These are phyloP conservation scores for Torrubiella hemipterigena DNA, from an alignment of 2,329 filamentous ascomycete genomes.

Conservation along the genomic window DNA sequence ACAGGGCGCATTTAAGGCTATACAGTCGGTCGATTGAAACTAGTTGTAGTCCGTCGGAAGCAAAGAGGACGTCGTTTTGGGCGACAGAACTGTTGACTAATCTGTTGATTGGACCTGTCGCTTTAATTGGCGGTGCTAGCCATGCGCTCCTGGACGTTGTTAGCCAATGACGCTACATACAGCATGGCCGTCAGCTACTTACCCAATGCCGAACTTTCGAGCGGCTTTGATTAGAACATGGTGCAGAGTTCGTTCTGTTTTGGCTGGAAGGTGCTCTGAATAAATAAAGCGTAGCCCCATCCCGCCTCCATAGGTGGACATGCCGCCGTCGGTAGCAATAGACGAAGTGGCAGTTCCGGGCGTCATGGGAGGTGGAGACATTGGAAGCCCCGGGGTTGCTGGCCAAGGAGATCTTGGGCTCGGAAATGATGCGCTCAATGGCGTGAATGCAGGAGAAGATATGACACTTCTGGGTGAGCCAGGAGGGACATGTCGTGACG, in stretches of 20 bases:
- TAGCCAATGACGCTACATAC: not conserved
- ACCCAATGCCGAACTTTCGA: constrained; percentile 12
- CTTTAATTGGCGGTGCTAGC: constrained; percentile 30
- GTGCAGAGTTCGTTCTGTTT: not conserved
- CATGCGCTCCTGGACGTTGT: constrained; percentile 27
- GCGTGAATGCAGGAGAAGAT: constrained; percentile 20
- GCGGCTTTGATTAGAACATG: not conserved
- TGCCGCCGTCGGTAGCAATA: constrained; percentile 25
- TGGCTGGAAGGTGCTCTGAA: not conserved
- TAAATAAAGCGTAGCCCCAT: not conserved
- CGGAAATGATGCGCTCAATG: too few relatives aligned
- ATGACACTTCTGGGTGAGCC: constrained; percentile 11
- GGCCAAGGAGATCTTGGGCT: constrained; percentile 17
- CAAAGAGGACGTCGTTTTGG: constrained; percentile 52
- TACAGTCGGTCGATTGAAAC: constrained; percentile 51
- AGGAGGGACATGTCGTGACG: not conserved
- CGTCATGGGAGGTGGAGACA: constrained; percentile 25
- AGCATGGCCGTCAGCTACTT: constrained; percentile 2
- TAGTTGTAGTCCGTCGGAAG: constrained; percentile 45
- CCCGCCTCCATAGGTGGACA: constrained; percentile 9
- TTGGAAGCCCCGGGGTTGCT: too few relatives aligned
- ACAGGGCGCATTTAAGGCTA: constrained; percentile 49
- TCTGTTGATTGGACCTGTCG: constrained; percentile 33
- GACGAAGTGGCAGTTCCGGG: constrained; percentile 35
- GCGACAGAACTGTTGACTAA: constrained; percentile 43